Percentiles rank a stretch among this genome's conserved stretches.
phyloP scores from a whole-genome alignment of 2,329 filamentous ascomycete species.

The Ceratocystis smalleyi region DNA sequence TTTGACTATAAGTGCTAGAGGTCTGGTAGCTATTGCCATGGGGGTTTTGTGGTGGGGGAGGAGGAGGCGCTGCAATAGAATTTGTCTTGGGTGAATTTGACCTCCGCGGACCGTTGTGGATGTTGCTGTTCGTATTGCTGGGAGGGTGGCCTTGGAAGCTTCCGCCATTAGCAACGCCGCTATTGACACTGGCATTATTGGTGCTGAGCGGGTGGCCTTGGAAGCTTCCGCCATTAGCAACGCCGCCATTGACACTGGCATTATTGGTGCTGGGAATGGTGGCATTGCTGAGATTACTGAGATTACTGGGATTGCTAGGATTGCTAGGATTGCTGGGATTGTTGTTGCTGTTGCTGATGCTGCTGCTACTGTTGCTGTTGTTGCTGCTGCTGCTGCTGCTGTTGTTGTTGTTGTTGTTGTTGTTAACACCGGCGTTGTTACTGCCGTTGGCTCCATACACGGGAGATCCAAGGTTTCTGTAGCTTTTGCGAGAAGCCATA shows the following conservation, averaged over 20 bases:
- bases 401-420: background rate
- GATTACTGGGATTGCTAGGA: background rate
- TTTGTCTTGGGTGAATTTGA: constrained; percentile 11
- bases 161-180: background rate
- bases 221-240: no score
- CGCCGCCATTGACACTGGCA: no score
- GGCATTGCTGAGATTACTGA: background rate
- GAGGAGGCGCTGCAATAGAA: constrained; percentile 10
- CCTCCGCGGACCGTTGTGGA: background rate
- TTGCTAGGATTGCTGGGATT: background rate
- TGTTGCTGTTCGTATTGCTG: background rate
- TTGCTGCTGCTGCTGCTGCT: background rate
- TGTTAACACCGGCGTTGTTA: background rate
- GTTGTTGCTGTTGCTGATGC: constrained; percentile 1
- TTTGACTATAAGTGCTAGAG: constrained; percentile 1
- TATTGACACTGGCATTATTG: background rate
- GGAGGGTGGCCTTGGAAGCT: background rate
- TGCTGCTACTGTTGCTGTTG: background rate
- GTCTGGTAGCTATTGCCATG: constrained; percentile 1
- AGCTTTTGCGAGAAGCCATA: constrained; percentile 9
- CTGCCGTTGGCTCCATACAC: background rate
- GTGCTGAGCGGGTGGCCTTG: no score
- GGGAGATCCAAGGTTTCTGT: constrained; percentile 10
- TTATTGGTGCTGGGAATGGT: background rate
- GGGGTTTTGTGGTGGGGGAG: constrained; percentile 2